These are phyloP conservation scores for Yamadazyma triangularis DNA, from an alignment of 1,139 yeast genomes.

Conservation along the genomic window DNA sequence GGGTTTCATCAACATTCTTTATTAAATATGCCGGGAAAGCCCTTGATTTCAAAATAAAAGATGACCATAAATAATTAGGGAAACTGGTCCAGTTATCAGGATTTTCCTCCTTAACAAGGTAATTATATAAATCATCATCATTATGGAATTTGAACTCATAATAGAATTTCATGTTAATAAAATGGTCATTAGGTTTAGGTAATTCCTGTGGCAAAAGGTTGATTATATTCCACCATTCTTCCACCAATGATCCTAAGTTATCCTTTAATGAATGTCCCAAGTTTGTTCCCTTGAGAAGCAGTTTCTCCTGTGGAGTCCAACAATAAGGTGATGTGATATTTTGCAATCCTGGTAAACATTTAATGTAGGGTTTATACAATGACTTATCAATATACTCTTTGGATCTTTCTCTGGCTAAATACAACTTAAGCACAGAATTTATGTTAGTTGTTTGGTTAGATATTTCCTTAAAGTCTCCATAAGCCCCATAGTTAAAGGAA, in stretches of 20 bases:
- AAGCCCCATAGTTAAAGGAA: slow-evolving; percentile 23
- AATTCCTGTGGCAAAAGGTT: slow-evolving; percentile 30
- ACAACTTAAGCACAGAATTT: slow-evolving; percentile 46
- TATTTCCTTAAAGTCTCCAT: slow-evolving; percentile 15
- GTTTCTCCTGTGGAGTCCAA: slow-evolving; percentile 53
- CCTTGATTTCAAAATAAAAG: slow-evolving; percentile 65
- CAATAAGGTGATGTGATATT: slow-evolving; percentile 57
- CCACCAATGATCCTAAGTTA: slow-evolving; percentile 30
- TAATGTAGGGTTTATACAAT: slow-evolving; percentile 47
- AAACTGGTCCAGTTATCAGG: slow-evolving; percentile 56
- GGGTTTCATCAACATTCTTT: slow-evolving; percentile 18
- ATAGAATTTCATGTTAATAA: slow-evolving; percentile 41
- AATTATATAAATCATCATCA: slow-evolving; percentile 31
- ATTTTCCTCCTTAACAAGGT: slow-evolving; percentile 18
- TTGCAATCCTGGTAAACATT: slow-evolving; percentile 49
- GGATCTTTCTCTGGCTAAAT: slow-evolving; percentile 36
- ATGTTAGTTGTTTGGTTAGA: slow-evolving; percentile 21
- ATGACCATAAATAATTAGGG: slow-evolving; percentile 69
- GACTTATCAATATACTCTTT: slow-evolving; percentile 12
- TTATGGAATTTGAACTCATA: slow-evolving; percentile 44
- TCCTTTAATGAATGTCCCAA: slow-evolving; percentile 39
- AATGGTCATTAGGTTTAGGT: slow-evolving; percentile 32
- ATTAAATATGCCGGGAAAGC: slow-evolving; percentile 67
- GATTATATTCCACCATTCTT: slow-evolving; percentile 50
- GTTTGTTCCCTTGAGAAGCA: slow-evolving; percentile 55